Evolutionary conservation across 805 yeast genomes (phyloP).

Genomic region (Lipomyces anomalus): DNA sequence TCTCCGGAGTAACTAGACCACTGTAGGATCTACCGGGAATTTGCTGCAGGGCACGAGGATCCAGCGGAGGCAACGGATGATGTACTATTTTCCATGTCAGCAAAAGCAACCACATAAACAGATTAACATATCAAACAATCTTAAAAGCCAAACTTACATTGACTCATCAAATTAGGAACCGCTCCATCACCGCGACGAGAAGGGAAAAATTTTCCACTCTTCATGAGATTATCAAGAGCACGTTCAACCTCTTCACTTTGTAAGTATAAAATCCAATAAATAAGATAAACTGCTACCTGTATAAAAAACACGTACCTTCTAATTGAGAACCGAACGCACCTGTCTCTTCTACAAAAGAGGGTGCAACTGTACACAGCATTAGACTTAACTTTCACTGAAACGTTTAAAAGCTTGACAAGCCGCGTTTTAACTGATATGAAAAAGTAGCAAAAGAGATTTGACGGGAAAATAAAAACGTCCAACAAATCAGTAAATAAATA

Average conservation of each 20-base stretch:
- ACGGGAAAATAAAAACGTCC: background rate
- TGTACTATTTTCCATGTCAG: conserved; percentile 1
- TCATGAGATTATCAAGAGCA: conserved; percentile 24
- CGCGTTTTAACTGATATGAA: conserved; percentile 9
- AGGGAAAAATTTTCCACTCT: conserved; percentile 26
- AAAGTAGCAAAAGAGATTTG: conserved; percentile 2
- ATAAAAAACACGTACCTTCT: conserved; percentile 14
- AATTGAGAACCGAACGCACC: conserved; percentile 24
- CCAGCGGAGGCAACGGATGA: conserved; percentile 15
- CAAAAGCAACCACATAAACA: background rate
- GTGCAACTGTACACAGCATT: background rate
- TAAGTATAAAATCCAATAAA: background rate
- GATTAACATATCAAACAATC: no score
- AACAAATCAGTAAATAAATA: background rate
- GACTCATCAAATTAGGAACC: background rate
- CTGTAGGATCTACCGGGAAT: conserved; percentile 19
- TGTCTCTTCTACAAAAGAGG: conserved; percentile 16
- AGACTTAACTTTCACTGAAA: background rate
- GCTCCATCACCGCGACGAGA: conserved; percentile 22
- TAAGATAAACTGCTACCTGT: background rate
- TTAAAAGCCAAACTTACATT: background rate
- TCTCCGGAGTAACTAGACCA: conserved; percentile 12
- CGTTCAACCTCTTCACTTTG: conserved; percentile 21
- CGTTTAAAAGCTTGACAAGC: no score
- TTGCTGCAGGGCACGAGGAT: conserved; percentile 22